These are phyloP conservation scores for Ceratonia siliqua DNA, from an alignment of 306 rosid genomes.

Conservation along the genomic window DNA sequence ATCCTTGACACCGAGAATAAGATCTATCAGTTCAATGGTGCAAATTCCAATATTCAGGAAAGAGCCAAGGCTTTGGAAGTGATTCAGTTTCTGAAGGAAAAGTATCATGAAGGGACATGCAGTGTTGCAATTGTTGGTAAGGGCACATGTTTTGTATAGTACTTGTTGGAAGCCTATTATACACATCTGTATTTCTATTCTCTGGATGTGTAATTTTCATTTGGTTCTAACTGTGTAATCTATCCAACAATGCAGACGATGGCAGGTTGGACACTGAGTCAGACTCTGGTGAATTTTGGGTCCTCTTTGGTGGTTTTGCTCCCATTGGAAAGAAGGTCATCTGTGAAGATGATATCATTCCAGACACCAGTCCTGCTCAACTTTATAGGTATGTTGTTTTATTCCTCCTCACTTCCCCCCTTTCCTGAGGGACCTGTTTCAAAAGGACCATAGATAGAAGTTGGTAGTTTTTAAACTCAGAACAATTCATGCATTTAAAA, in stretches of 20 bases:
- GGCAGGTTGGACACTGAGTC: constrained; percentile 98
- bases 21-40: constrained; percentile 96
- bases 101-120: constrained; percentile 81
- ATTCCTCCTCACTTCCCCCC: neutral
- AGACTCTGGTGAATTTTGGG: constrained; percentile 98
- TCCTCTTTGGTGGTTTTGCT: constrained; percentile 97
- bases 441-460: neutral
- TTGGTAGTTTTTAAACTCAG: neutral
- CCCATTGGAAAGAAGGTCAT: constrained; percentile 88
- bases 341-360: constrained; percentile 78
- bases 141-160: constrained; percentile 27
- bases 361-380: constrained; percentile 73
- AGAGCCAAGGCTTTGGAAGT: constrained; percentile 98
- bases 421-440: neutral
- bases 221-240: constrained; percentile 27
- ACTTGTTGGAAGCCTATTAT: neutral
- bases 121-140: constrained; percentile 96
- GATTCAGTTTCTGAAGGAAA: constrained; percentile 85
- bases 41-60: constrained; percentile 95
- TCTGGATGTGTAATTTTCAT: neutral
- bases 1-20: constrained; percentile 73
- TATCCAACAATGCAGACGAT: constrained; percentile 64
- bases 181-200: constrained; percentile 12
- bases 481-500: neutral
- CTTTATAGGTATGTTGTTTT: constrained; percentile 61